phyloP scores from a whole-genome alignment of 192 early-diverging fungal species.

The Linderina pennispora region DNA sequence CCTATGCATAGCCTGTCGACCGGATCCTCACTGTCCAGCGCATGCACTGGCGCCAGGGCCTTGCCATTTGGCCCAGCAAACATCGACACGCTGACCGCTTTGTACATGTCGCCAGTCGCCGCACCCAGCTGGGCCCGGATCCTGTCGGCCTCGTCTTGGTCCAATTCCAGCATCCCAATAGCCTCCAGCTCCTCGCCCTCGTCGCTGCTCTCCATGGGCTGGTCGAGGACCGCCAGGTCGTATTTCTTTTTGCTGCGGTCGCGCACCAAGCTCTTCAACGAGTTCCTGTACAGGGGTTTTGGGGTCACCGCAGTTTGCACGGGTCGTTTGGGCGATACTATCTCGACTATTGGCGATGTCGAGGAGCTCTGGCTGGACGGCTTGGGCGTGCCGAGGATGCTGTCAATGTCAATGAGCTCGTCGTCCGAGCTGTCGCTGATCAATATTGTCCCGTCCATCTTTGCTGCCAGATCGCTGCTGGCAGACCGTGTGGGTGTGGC shows the following conservation, averaged over 20 bases:
- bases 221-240: slow-evolving; percentile 23
- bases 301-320: background rate
- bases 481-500: too few species aligned
- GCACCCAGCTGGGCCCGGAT: slow-evolving; percentile 4
- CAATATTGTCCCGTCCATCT: background rate
- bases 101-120: background rate
- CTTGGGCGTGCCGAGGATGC: slow-evolving; percentile 10
- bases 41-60: background rate
- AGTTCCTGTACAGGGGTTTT: slow-evolving; percentile 18
- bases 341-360: too few species aligned
- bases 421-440: slow-evolving; percentile 23
- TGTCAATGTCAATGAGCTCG: slow-evolving; percentile 22
- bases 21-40: background rate
- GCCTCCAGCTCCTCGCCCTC: slow-evolving; percentile 4
- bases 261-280: slow-evolving; percentile 31
- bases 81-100: slow-evolving; percentile 2
- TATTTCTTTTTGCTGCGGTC: slow-evolving; percentile 14
- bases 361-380: background rate
- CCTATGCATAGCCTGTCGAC: background rate
- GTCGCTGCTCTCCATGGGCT: slow-evolving; percentile 8
- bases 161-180: background rate
- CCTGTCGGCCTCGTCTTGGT: slow-evolving; percentile 4
- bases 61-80: background rate
- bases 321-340: too few species aligned
- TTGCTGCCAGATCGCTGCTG: too few species aligned